These are phyloP conservation scores for Corymbia citriodora DNA, from an alignment of 441 rosid genomes.

Conservation along the genomic window DNA sequence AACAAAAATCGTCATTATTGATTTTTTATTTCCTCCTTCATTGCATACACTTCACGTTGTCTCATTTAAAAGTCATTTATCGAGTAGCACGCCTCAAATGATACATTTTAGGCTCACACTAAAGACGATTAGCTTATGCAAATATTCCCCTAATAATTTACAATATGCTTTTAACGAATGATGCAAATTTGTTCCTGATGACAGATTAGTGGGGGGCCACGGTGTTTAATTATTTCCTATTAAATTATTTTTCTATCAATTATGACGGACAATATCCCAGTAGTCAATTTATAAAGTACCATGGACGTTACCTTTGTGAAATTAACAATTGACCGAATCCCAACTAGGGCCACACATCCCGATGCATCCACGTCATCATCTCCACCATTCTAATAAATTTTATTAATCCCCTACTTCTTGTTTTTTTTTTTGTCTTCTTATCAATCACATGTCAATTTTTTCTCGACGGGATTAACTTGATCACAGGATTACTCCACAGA, in stretches of 20 bases:
- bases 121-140: not conserved
- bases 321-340: not conserved
- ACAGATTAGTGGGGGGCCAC: not conserved
- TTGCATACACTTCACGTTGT: not conserved
- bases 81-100: not conserved
- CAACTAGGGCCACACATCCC: not conserved
- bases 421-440: too few species aligned
- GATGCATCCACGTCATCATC: not conserved
- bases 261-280: not conserved
- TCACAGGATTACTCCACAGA: not conserved
- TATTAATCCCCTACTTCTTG: not conserved
- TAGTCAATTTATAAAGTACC: not conserved
- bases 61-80: not conserved
- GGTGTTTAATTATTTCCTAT: not conserved
- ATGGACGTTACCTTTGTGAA: not conserved
- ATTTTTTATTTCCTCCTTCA: not conserved
- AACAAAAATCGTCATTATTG: not conserved
- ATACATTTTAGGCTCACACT: not conserved
- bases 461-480: fast-evolving
- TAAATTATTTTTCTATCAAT: not conserved
- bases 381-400: not conserved
- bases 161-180: not conserved
- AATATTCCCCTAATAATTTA: not conserved
- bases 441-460: not conserved
- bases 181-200: not conserved